Evolutionary conservation across 768 basidiomycete species (phyloP), one percentile per base, ranked within the genome.

Genomic region (Daedaleopsis nitida): DNA sequence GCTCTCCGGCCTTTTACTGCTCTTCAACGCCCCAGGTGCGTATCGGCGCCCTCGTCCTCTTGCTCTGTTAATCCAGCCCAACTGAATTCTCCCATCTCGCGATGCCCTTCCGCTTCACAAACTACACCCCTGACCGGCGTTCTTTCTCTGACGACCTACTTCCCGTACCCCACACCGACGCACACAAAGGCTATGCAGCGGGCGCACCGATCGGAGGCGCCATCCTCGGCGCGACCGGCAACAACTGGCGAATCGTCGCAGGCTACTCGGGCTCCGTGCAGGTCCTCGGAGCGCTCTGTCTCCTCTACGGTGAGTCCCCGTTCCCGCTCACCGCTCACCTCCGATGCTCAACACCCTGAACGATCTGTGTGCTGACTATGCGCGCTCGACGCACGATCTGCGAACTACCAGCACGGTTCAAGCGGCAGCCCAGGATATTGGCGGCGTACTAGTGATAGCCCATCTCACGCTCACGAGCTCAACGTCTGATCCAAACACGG

Each of bases 191-290:
- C 27, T 70, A 76, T 59, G 60, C 73, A 1, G 68, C 70, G 4
- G 74, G 74, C 1, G 69, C 74, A 14, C 71, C 76, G 2, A 64
- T 76, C 21, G 71, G 68, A 2, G 75, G 74, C 21, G 73, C 69
- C 4, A 69, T 77, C 32, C 69, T 75, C 37, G 58, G 68, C 43
- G 66, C 64, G 13, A 72, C 74, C 8, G 66, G 66, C 24, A 66
- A 70, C 37, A 69, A 72, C 60, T 76, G 76, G 76, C 59, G 48
- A 14, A 70, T 70, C 5, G 73, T 74, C 0, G 68, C 71, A n/a
- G 49, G 66, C 6, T 74, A 71, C 60, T 67, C 69, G 16, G 76
- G 76, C 2, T 55, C 62, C 1, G 63, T 69, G 42, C 72, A 74
- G 65, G 47, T 76, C 17, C 8, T 73, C 9, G 75, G 73, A 7